Base-by-base conservation (phyloP, 768 basidiomycete genomes). In the Sporobolomyces phaffii region DNA sequence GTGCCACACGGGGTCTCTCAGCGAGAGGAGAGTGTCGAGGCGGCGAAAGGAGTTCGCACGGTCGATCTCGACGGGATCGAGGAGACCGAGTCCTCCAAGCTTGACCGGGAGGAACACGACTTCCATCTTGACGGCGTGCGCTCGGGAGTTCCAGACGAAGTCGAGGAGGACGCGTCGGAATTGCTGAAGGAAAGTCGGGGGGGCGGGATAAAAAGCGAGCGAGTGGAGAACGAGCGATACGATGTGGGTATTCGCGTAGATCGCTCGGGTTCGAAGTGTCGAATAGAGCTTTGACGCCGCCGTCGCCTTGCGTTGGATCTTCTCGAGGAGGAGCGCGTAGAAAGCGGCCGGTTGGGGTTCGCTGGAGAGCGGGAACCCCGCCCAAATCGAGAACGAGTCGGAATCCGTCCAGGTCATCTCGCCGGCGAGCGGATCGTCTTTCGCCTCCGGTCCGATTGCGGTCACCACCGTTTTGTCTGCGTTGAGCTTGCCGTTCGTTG, bases 401-500 rank as follows among this genome's bases (percentile, higher is more conserved):
- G 26, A 7, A 3, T 20, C 22, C 5, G 33, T 44, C 50, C 40
- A 62, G 2, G 1, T 3, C 24, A 44, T 26, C 2, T 31, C 10
- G 13, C 3, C 5, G 9, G 26, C 26, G 5, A 43, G 18, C 1
- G 36, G 20, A 14, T 18, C 50, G 14, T 29, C 38, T 5, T 17
- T 2, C 6, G 60, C 60, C 10, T 3, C 8, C 3, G 10, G 22
- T 8, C 60, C 50, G 18, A 62, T 40, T 4, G 60, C 50, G 2
- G 22, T 1, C 2, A 29, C 50, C 7, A 22, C 29, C 5, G 60
- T 62, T 36, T 62, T 62, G 26, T 5, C 28, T 1, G 41, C 18
- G 49, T 62, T 52, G 26, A 62, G 60, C 26, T 38, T 49, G 4
- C 60, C 50, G 22, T 62, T 62, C 5, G 60, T 43, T 22, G 60